phyloP scores from a whole-genome alignment of 2,329 filamentous ascomycete genomes.

The Fusarium sp. region DNA sequence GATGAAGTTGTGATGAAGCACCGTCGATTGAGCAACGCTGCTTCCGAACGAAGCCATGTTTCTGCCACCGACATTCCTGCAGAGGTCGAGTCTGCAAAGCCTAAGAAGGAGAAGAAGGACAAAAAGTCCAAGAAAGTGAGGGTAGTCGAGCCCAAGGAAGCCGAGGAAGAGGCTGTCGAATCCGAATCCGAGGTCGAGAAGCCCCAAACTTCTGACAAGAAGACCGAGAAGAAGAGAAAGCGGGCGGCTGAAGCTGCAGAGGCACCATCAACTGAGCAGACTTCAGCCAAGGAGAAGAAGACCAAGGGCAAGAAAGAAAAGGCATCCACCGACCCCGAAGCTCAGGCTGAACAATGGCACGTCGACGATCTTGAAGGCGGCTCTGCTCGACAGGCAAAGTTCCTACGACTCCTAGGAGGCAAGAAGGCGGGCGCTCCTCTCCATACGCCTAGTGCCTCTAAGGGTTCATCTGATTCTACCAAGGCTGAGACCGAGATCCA shows the following conservation, averaged over 20 bases:
- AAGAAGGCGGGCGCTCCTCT: conserved; percentile 55
- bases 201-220: conserved; percentile 41
- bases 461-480: conserved; percentile 48
- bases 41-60: conserved; percentile 38
- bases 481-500: conserved; percentile 63
- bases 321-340: conserved; percentile 9
- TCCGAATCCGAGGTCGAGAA: conserved; percentile 22
- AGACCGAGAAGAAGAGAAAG: conserved; percentile 51
- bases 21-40: conserved; percentile 46
- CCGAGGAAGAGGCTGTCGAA: conserved; percentile 38
- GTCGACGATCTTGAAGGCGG: conserved; percentile 62
- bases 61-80: conserved; percentile 25
- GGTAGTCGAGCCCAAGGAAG: conserved; percentile 14
- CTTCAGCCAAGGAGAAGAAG: conserved; percentile 41
- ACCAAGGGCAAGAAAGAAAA: conserved; percentile 31
- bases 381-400: conserved; percentile 62
- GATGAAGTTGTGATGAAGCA: conserved; percentile 47
- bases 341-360: conserved; percentile 59
- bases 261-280: conserved; percentile 24
- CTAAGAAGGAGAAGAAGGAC: conserved; percentile 43
- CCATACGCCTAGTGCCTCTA: conserved; percentile 28
- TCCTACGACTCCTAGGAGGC: conserved; percentile 64
- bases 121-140: conserved; percentile 33
- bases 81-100: conserved; percentile 36
- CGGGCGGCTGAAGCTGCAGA: conserved; percentile 42